Percentiles rank a stretch among this genome's conserved stretches.
These are phyloP conservation scores for Terana coerulea DNA, from an alignment of 768 basidiomycete genomes.

Conservation along the genomic window DNA sequence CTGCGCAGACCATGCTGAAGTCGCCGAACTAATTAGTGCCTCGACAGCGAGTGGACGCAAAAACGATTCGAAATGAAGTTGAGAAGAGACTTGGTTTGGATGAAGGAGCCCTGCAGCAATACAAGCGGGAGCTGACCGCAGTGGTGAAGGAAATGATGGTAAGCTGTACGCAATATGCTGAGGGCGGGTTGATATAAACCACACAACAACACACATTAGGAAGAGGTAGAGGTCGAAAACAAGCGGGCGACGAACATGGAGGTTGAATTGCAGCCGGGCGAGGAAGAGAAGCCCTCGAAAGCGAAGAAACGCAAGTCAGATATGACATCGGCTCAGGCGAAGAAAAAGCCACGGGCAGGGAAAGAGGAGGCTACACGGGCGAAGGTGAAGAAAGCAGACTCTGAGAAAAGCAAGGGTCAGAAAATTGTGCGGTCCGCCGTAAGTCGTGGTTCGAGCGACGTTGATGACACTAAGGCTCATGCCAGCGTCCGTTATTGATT, in stretches of 20 bases:
- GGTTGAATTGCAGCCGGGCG: neutral
- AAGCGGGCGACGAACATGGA: neutral
- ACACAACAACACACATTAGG: neutral
- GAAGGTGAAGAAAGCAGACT: neutral
- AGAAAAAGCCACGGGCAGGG: constrained; percentile 1
- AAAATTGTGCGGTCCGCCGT: constrained; percentile 11
- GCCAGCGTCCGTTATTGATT: neutral
- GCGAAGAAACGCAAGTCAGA: constrained; percentile 10
- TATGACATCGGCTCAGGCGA: neutral
- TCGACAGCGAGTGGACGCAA: too few relatives aligned
- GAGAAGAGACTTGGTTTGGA: constrained; percentile 45
- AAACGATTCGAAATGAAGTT: constrained; percentile 44
- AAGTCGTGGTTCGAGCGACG: neutral
- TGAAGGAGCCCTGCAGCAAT: constrained; percentile 42
- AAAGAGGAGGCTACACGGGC: neutral
- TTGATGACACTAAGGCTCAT: neutral
- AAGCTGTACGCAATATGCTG: constrained; percentile 13
- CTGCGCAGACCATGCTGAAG: too few relatives aligned
- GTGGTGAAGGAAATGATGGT: constrained; percentile 39
- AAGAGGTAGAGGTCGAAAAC: neutral
- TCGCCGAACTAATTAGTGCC: too few relatives aligned
- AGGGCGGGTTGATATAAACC: neutral
- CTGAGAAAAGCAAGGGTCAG: constrained; percentile 1
- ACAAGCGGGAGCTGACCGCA: constrained; percentile 44
- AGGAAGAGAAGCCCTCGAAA: constrained; percentile 4